Evolutionary conservation across 257 asterid genomes (phyloP).

Genomic region (Thymus quinquecostatus): DNA sequence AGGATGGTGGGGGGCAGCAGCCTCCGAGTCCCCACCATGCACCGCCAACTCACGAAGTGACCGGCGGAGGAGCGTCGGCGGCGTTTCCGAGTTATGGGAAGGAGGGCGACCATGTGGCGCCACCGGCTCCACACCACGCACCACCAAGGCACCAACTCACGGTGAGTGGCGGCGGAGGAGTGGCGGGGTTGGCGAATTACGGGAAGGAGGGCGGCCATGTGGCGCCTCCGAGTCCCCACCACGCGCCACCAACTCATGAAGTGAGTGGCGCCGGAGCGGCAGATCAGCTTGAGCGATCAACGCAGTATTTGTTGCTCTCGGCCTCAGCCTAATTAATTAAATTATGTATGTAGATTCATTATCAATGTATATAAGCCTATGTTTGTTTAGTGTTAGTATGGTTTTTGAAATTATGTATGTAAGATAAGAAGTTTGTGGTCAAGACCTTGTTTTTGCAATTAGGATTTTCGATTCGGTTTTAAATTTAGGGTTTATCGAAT

Average conservation of each 20-base stretch:
- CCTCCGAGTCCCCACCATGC: conserved; percentile 28
- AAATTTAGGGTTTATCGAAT: too few species aligned
- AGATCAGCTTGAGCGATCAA: not conserved
- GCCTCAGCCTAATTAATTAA: not conserved
- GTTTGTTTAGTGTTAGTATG: not conserved
- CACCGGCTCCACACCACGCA: not conserved
- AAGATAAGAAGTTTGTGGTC: not conserved
- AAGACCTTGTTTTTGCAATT: too few species aligned
- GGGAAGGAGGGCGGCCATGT: not conserved
- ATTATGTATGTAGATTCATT: not conserved
- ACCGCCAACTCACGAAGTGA: conserved; percentile 17
- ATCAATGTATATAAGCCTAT: not conserved
- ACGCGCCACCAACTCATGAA: conserved; percentile 22
- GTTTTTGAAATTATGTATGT: not conserved
- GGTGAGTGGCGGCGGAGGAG: not conserved
- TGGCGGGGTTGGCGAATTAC: not conserved
- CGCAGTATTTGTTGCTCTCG: not conserved
- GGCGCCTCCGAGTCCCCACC: conserved; percentile 26
- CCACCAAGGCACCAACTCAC: not conserved
- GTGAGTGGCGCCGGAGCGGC: not conserved
- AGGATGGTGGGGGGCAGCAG: not conserved
- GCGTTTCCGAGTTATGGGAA: not conserved
- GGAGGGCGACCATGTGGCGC: not conserved
- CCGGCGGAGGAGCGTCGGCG: conserved; percentile 7
- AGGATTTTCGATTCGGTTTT: too few species aligned